Percentiles rank a stretch among this genome's conserved stretches.
phyloP scores from a whole-genome alignment of 495 filamentous ascomycete genomes.

The Elaphomyces granulatus region DNA sequence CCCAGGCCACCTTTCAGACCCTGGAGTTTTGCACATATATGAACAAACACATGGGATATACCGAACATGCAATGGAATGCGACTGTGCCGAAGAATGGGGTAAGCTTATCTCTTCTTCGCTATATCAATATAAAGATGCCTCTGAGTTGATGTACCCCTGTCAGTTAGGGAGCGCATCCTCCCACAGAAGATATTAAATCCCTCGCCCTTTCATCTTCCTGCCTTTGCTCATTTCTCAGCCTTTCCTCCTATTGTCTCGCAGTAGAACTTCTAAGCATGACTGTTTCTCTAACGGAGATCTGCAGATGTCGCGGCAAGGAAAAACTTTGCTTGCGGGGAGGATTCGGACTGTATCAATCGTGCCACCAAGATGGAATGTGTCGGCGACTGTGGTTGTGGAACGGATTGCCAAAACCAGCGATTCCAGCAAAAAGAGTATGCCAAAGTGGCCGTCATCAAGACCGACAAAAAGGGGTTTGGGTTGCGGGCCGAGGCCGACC shows the following conservation, averaged over 20 bases:
- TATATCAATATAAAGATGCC: too few relatives aligned
- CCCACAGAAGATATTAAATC: too few relatives aligned
- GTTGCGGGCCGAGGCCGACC: conserved; percentile 61
- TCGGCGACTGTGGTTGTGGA: conserved; percentile 75
- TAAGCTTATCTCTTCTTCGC: conserved; percentile 38
- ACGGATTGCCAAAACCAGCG: conserved; percentile 83
- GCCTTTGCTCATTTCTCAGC: too few relatives aligned
- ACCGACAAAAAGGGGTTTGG: conserved; percentile 97
- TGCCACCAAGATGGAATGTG: conserved; percentile 93
- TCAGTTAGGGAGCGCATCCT: too few relatives aligned
- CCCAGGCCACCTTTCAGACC: conserved; percentile 60
- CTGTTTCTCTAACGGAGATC: conserved; percentile 14
- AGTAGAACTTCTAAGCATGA: conserved; percentile 12
- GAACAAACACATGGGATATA: conserved; percentile 74
- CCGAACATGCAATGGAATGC: conserved; percentile 88
- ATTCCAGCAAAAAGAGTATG: conserved; percentile 83
- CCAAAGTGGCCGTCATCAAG: conserved; percentile 84
- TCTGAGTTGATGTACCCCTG: too few relatives aligned
- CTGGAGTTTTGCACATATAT: conserved; percentile 77
- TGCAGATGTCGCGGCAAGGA: conserved; percentile 43
- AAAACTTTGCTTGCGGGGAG: conserved; percentile 81
- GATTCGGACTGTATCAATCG: conserved; percentile 99
- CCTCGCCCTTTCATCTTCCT: too few relatives aligned
- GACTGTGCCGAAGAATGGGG: conserved; percentile 94
- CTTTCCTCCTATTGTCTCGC: conserved; percentile 4